phyloP scores from a whole-genome alignment of 768 basidiomycete species.

The Naganishia randhawae region DNA sequence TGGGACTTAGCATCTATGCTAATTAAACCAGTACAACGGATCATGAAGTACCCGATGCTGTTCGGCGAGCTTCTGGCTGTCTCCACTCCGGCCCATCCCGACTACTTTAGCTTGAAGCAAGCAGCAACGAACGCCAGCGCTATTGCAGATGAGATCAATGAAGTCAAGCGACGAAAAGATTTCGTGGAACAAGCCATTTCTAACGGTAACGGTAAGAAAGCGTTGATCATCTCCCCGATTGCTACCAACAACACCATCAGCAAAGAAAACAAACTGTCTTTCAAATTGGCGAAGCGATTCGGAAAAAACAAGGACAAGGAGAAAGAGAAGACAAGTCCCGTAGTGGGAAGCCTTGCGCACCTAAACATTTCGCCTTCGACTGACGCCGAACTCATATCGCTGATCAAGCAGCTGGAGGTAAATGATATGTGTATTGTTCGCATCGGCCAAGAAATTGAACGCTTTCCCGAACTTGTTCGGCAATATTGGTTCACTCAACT shows the following conservation, averaged over 20 bases:
- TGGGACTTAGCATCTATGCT: conserved; percentile 53
- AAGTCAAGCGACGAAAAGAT: conserved; percentile 72
- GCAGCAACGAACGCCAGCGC: conserved; percentile 50
- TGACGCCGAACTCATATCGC: conserved; percentile 6
- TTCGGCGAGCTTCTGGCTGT: conserved; percentile 48
- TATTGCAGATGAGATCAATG: conserved; percentile 62
- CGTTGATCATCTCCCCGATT: conserved; percentile 10
- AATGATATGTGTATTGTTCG: conserved; percentile 36
- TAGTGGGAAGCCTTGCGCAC: conserved; percentile 15
- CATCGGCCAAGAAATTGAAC: conserved; percentile 44
- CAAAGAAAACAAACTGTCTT: conserved; percentile 29
- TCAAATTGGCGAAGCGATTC: conserved; percentile 43
- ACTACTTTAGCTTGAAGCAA: conserved; percentile 51
- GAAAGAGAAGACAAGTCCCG: conserved; percentile 6
- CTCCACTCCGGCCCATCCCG: conserved; percentile 49
- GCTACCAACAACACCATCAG: not conserved
- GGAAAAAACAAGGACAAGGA: conserved; percentile 41
- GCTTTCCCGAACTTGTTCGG: conserved; percentile 40
- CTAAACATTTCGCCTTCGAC: not conserved
- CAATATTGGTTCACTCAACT: conserved; percentile 41
- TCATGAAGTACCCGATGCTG: conserved; percentile 50
- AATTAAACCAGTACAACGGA: conserved; percentile 51
- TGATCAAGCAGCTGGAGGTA: conserved; percentile 34
- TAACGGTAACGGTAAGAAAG: conserved; percentile 28
- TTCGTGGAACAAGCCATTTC: conserved; percentile 51